Evolutionary conservation across 192 early-diverging fungal species (phyloP).

Genomic region (Coemansia reversa): DNA sequence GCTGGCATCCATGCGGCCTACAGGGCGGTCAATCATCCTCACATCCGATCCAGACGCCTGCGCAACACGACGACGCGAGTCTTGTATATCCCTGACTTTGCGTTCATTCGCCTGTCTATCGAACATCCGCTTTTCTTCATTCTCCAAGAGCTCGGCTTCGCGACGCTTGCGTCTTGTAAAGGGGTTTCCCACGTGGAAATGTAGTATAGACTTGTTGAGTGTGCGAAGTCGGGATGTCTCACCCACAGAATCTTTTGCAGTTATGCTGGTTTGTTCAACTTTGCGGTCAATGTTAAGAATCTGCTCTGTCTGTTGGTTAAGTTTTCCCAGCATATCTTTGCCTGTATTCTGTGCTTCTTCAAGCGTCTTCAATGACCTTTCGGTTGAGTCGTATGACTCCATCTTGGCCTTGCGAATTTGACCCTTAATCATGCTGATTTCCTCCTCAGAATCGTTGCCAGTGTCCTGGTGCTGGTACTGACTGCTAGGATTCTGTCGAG

Average conservation of each 20-base stretch:
- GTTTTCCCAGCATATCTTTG: slow-evolving; percentile 60
- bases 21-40: slow-evolving; percentile 12
- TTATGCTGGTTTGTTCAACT: slow-evolving; percentile 57
- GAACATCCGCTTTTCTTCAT: slow-evolving; percentile 48
- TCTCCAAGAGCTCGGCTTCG: slow-evolving; percentile 57
- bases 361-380: slow-evolving; percentile 62
- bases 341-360: slow-evolving; percentile 62
- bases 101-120: slow-evolving; percentile 48
- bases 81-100: slow-evolving; percentile 57
- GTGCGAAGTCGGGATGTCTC: slow-evolving; percentile 43
- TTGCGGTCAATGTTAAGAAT: slow-evolving; percentile 60
- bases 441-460: slow-evolving; percentile 53
- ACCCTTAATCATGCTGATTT: slow-evolving; percentile 63
- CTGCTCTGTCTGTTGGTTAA: slow-evolving; percentile 64
- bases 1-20: slow-evolving; percentile 44
- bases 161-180: slow-evolving; percentile 64
- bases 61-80: slow-evolving; percentile 61
- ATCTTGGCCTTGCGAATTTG: slow-evolving; percentile 63
- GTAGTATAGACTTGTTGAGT: slow-evolving; percentile 75
- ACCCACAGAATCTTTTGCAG: slow-evolving; percentile 40
- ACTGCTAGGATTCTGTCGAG: slow-evolving; percentile 13
- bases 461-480: slow-evolving; percentile 23
- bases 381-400: slow-evolving; percentile 67
- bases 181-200: slow-evolving; percentile 66
- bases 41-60: slow-evolving; percentile 33